These are phyloP conservation scores for Prunus mongolica DNA, from an alignment of 306 rosid genomes.

Conservation along the genomic window DNA sequence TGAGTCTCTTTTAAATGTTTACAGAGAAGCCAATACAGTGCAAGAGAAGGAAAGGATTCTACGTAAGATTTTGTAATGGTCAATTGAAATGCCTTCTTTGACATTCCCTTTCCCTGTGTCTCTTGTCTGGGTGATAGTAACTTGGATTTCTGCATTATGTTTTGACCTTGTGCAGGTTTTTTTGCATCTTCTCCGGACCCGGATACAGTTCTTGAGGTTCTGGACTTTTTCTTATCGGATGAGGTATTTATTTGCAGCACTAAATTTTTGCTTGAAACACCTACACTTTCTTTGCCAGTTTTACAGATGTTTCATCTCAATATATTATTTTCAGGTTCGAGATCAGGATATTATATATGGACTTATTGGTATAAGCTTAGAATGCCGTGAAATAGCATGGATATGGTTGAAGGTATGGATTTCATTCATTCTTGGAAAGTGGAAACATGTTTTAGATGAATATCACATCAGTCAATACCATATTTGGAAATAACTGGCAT, in stretches of 20 bases:
- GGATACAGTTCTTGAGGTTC: conserved; percentile 40
- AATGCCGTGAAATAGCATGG: conserved; percentile 48
- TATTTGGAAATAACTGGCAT: neutral
- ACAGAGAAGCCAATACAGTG: conserved; percentile 30
- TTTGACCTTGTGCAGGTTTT: conserved; percentile 35
- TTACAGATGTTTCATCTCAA: conserved; percentile 1
- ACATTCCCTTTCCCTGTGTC: neutral
- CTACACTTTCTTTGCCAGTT: conserved; percentile 11
- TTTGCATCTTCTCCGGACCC: conserved; percentile 57
- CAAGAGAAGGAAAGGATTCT: conserved; percentile 45
- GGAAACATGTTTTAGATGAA: neutral
- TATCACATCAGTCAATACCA: neutral
- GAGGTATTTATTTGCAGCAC: conserved; percentile 29
- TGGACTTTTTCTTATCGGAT: conserved; percentile 44
- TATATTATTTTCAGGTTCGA: conserved; percentile 35
- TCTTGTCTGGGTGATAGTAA: conserved; percentile 32
- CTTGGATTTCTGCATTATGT: neutral
- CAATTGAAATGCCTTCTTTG: neutral
- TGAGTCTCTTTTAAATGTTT: conserved; percentile 41
- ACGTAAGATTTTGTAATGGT: conserved; percentile 28
- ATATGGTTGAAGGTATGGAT: conserved; percentile 57
- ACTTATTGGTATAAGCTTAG: conserved; percentile 40
- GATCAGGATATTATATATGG: conserved; percentile 47
- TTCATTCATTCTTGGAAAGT: neutral
- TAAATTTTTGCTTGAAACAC: neutral